Base-by-base conservation (phyloP, 164 flowering plant species). In the Platanus orientalis region DNA sequence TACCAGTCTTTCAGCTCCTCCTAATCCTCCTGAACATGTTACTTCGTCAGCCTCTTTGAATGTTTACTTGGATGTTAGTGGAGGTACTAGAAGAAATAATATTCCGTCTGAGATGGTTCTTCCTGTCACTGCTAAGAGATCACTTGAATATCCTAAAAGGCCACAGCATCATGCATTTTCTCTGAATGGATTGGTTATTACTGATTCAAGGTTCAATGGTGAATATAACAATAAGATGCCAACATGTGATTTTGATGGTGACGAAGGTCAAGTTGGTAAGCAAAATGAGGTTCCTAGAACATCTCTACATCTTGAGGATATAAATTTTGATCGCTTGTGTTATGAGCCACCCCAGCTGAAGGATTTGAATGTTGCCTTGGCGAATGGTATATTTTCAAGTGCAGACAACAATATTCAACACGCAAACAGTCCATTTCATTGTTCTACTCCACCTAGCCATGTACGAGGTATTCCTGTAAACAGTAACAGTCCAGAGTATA, bases 401-500 rank as follows among this genome's bases (percentile, higher is more conserved):
- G 28, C 44, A 34, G 53, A 64, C 28, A 23, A 60, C 45, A 44
- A 49, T n/a, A 21, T 26, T 17, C 36, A 16, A n/a, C 58, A 36
- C 21, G 36, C 40, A 36, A 20, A 65, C 39, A 73, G 62, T 64
- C 67, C 67, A 52, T 55, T 25, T 56, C 63, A 52, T 34, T 61
- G 42, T 64, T 51, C 56, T 30, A 74, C 76, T 39, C 71, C 76
- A 44, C 51, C 66, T 6, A 73, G 70, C 49, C 32, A 28, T 32
- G 39, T 21, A 1, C 54, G 12, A 60, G 50, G 52, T 48, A 24
- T 34, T 11, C 30, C 67, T 64, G 59, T 6, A 23, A 61, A 30
- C 51, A 21, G 57, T 56, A 40, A 39, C 57, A 71, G 78, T 61
- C 81, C 81, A 10, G 78, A 71, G 45, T 68, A 79, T n/a, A 68